Base-by-base conservation (phyloP, 345 rosid species). In the Syzygium aqueum region DNA sequence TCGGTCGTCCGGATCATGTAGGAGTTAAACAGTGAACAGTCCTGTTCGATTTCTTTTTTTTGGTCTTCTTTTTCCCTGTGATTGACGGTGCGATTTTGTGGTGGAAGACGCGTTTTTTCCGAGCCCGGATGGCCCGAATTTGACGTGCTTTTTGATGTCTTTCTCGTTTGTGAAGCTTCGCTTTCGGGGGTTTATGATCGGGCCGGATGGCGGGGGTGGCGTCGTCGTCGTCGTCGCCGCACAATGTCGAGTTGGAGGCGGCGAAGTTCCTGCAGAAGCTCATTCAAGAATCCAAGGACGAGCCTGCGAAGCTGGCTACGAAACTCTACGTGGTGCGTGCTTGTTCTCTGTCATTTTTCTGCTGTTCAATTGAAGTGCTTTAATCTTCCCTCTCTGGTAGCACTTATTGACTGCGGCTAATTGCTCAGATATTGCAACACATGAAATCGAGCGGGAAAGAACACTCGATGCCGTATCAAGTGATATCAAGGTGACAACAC, bases 371-470 rank as follows among this genome's bases (percentile, higher is more conserved):
- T 67, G 37, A 8, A 51, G 27, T 23, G 63, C 83, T 21, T 53
- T 25, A 46, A 86, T 86, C 22, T 78, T 37, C 51, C 77, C 83
- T 14, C 40, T 51, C 43, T 19, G 54, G 33, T 51, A 43, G 43
- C 53, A 49, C 85, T 52, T 84, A 52, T 84, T 84, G 46, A 28
- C 27, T 85, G 85, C 87, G 33, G 14, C 82, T 86, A 43, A 88
- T 77, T 67, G 90, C 84, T 77, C 90, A 98, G 99, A 98, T 98
- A 90, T 87, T 98, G 93, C 98, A 96, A 91, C 99, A 98, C 91
- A 96, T 98, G 99, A 96, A 94, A 90, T 88, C 97, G 51, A 98
- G 99, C 54, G 99, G 99, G 91, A 98, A 98, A 92, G 99, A 98
- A 63, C 95, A 96, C 90, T 95, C 99, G 11, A 96, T 98, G 99